Conservation (phyloP, 331 rosid species). For the Saraca asoca region DNA sequence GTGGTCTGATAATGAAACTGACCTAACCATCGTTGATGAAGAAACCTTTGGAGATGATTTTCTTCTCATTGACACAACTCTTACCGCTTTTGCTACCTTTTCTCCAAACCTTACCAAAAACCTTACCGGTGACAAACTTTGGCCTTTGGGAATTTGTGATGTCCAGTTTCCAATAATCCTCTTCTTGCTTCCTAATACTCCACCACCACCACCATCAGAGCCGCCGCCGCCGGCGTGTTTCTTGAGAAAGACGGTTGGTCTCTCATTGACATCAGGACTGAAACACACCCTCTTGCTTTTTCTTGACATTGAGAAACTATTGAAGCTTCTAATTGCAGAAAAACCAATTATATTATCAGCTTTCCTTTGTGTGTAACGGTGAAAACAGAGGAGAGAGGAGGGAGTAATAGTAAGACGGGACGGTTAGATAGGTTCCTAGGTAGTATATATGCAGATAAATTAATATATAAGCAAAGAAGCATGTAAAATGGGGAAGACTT, state of each 20-base stretch:
- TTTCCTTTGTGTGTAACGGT: not conserved
- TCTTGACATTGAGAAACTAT: slow-evolving; percentile 51
- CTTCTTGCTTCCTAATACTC: slow-evolving; percentile 34
- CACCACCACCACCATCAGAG: not conserved
- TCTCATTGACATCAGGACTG: slow-evolving; percentile 65
- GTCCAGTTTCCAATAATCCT: slow-evolving; percentile 31
- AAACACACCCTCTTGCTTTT: slow-evolving; percentile 64
- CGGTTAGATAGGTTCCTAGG: slow-evolving; percentile 28
- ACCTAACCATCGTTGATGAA: slow-evolving; percentile 58
- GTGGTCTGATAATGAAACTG: slow-evolving; percentile 65
- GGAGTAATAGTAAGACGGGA: slow-evolving; percentile 37
- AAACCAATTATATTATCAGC: not conserved
- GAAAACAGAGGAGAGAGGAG: slow-evolving; percentile 19
- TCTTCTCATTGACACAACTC: slow-evolving; percentile 46
- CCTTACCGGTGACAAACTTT: slow-evolving; percentile 38
- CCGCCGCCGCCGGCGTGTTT: slow-evolving; percentile 13
- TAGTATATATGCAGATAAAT: slow-evolving; percentile 43
- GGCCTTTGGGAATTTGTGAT: slow-evolving; percentile 33
- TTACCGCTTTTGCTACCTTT: slow-evolving; percentile 52
- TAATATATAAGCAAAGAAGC: slow-evolving; percentile 25
- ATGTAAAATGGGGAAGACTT: slow-evolving; percentile 34
- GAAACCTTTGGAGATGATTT: slow-evolving; percentile 65
- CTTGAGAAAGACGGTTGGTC: slow-evolving; percentile 47
- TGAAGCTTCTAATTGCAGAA: not conserved
- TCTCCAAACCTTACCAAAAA: slow-evolving; percentile 52